Evolutionary conservation across 1,284 basidiomycete genomes (phyloP).

Genomic region (Dichomitus squalens): DNA sequence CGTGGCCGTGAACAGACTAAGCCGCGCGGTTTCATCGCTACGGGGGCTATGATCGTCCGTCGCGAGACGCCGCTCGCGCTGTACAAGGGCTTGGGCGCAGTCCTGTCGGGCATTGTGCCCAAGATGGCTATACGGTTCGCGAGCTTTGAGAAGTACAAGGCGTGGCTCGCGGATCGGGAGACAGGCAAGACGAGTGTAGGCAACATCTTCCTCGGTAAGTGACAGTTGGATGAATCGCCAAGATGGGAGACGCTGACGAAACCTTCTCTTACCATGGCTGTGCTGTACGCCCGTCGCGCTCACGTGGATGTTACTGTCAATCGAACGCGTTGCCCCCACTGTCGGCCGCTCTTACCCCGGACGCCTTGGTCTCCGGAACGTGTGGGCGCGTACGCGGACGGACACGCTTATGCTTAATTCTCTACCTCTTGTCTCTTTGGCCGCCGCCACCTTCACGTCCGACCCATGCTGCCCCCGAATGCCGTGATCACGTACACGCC

Average conservation of each 20-base stretch:
- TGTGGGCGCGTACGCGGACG: too few species aligned
- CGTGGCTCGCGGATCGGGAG: slow-evolving; percentile 71
- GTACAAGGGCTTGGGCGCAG: slow-evolving; percentile 99
- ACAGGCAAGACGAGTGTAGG: slow-evolving; percentile 80
- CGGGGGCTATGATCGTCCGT: slow-evolving; percentile 86
- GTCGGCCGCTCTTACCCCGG: too few species aligned
- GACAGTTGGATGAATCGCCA: neutral
- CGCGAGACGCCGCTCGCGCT: slow-evolving; percentile 94
- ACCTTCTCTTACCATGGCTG: too few species aligned
- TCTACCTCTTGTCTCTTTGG: too few species aligned
- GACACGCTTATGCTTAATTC: too few species aligned
- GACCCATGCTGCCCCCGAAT: too few species aligned
- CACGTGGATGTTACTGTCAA: too few species aligned
- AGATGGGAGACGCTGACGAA: neutral
- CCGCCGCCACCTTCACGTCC: too few species aligned
- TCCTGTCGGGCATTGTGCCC: slow-evolving; percentile 95
- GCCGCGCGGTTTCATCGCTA: slow-evolving; percentile 92
- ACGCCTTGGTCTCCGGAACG: too few species aligned
- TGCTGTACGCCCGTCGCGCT: too few species aligned
- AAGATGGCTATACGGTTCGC: slow-evolving; percentile 99
- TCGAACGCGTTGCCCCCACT: too few species aligned
- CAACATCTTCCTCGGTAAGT: slow-evolving; percentile 77
- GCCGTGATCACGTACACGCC: too few species aligned
- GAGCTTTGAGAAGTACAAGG: slow-evolving; percentile 96
- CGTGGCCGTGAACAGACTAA: slow-evolving; percentile 72